Evolutionary conservation across 2,329 filamentous ascomycete genomes (phyloP).

Genomic region (Orbilia blumenaviensis): DNA sequence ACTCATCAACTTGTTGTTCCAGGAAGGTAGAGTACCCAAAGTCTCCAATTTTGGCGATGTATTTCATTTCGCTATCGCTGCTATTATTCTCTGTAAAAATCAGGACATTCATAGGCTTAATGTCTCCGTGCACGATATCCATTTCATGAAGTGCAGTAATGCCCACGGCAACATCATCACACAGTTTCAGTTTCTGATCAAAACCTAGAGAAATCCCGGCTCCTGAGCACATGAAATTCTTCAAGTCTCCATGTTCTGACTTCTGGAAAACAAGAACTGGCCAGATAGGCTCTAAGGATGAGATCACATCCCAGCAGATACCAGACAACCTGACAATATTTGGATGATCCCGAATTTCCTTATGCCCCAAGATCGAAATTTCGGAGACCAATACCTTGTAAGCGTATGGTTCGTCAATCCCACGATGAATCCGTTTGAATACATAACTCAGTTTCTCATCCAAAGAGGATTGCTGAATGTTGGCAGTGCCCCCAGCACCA

Average conservation of each 20-base stretch:
- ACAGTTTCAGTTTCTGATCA: neutral
- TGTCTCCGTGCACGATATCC: conserved; percentile 52
- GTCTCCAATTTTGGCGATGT: neutral
- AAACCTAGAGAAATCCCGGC: neutral
- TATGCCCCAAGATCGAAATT: conserved; percentile 7
- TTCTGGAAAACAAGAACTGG: conserved; percentile 5
- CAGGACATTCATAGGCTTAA: conserved; percentile 53
- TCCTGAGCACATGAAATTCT: neutral
- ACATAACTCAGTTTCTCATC: conserved; percentile 50
- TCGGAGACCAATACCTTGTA: conserved; percentile 6
- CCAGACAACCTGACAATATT: conserved; percentile 23
- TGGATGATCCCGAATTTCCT: conserved; percentile 12
- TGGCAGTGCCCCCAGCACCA: conserved; percentile 33
- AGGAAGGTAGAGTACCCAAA: conserved; percentile 23
- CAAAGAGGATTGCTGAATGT: conserved; percentile 50
- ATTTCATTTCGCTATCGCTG: neutral
- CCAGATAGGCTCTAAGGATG: conserved; percentile 1
- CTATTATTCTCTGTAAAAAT: conserved; percentile 29
- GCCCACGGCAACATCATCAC: conserved; percentile 32
- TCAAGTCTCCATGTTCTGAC: conserved; percentile 12
- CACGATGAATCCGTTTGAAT: conserved; percentile 54
- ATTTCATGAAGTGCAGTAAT: conserved; percentile 40
- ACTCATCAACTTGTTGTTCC: conserved; percentile 9
- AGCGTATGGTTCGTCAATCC: conserved; percentile 7
- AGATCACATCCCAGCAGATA: conserved; percentile 15